Percentiles rank a stretch among this genome's conserved stretches.
Conservation (phyloP, 164 flowering plant species). For the Vitis labrusca region DNA sequence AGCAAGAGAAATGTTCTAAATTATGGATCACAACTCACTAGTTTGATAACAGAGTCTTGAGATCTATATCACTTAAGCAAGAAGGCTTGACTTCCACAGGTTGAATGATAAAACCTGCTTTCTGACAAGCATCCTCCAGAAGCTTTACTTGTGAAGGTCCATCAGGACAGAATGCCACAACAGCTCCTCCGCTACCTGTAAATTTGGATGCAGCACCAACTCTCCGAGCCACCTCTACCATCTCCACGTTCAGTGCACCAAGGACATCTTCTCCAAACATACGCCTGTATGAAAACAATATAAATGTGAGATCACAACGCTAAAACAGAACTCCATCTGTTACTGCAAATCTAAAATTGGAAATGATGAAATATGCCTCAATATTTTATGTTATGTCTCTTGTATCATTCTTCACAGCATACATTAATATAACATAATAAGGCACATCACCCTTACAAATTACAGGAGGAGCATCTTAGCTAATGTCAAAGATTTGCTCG, state of each 20-base stretch:
- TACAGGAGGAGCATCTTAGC: no score
- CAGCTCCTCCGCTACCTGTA: slow-evolving; percentile 97
- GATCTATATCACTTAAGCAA: slow-evolving; percentile 54
- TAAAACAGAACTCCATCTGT: no score
- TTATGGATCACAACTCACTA: not conserved
- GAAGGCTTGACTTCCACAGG: slow-evolving; percentile 61
- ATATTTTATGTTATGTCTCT: no score
- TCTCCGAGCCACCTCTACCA: slow-evolving; percentile 83
- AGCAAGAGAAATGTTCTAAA: no score
- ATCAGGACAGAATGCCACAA: slow-evolving; percentile 80
- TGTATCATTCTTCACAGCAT: no score
- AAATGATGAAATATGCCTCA: no score
- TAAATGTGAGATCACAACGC: not conserved
- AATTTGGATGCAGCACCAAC: slow-evolving; percentile 96
- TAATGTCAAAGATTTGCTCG: no score
- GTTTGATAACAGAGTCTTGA: slow-evolving; percentile 30
- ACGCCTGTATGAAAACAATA: slow-evolving; percentile 34
- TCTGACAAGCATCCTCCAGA: slow-evolving; percentile 65
- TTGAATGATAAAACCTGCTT: slow-evolving; percentile 64
- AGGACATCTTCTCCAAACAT: slow-evolving; percentile 93
- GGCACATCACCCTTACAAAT: no score
- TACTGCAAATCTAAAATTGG: no score
- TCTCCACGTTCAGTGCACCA: slow-evolving; percentile 76
- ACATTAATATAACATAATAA: no score
- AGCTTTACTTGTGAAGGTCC: slow-evolving; percentile 75